Conservation (phyloP, 2,329 filamentous ascomycete species). For the Talaromyces sp. region DNA sequence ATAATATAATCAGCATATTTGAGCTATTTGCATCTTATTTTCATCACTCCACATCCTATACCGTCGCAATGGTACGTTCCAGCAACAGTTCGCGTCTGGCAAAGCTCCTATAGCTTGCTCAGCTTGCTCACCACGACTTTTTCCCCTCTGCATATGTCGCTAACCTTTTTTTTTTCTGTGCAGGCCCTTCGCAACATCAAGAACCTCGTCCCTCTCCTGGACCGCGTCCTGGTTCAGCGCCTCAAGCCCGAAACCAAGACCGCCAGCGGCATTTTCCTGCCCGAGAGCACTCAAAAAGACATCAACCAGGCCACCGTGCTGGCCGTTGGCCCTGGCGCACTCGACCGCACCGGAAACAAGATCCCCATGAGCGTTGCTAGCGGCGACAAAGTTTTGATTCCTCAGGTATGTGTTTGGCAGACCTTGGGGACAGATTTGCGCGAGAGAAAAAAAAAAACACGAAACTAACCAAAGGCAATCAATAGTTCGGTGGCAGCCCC, state of each 20-base stretch:
- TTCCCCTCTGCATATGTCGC: background rate
- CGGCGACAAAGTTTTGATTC: constrained; percentile 93
- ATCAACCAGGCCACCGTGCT: constrained; percentile 96
- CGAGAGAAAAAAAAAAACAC: constrained; percentile 7
- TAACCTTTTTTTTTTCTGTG: background rate
- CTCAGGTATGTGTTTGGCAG: constrained; percentile 60
- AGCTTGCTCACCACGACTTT: background rate
- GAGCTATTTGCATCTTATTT: constrained; percentile 5
- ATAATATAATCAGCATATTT: background rate
- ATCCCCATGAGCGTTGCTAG: constrained; percentile 74
- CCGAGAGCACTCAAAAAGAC: constrained; percentile 95
- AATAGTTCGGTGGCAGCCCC: constrained; percentile 82
- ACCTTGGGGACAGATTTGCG: background rate
- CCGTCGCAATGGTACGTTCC: constrained; percentile 11
- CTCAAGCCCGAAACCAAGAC: constrained; percentile 97
- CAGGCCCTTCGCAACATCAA: constrained; percentile 86
- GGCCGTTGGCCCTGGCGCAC: constrained; percentile 81
- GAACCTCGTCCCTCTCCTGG: constrained; percentile 88
- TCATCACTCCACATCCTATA: background rate
- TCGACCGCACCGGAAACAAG: constrained; percentile 86
- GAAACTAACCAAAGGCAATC: background rate
- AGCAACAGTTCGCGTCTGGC: background rate
- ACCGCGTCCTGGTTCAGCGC: constrained; percentile 97
- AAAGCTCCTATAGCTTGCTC: background rate
- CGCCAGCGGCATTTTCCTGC: constrained; percentile 93